Evolutionary conservation across 306 rosid genomes (phyloP), one percentile per base, ranked within the genome.

Genomic region (Quercus glauca): DNA sequence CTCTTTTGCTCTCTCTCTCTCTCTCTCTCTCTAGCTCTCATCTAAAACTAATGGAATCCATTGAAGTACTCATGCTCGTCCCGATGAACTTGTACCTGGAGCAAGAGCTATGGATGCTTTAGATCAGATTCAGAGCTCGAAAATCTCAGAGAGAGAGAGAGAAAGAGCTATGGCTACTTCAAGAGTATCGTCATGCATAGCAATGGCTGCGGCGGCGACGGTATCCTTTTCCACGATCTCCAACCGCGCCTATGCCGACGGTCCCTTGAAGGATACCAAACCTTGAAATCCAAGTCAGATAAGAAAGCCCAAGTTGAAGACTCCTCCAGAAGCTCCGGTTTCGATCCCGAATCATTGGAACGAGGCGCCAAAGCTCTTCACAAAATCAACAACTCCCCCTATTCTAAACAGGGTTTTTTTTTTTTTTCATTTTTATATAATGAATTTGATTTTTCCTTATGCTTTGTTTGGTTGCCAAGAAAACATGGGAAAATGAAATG

Each of bases 341-440:
- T 93, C 78, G 97, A 96, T 67, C 96, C 96, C 15, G 96, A 91
- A 73, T 78, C 93, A 35, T 82, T 93, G 64, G 99, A 96, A 80
- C 86, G 93, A 89, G 99, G 89, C 29, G 99, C 98, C 31, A 91
- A 89, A 79, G 97, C 99, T 82, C 91, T 91, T 60, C 90, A 96
- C 17, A 86, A 89, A 85, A 96, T 96, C 84, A 96, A 93, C 56
- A 83, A 76, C 67, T 91, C 96, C 69, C 70, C 90, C 28, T 41
- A 83, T 37, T 58, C 93, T 33, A 93, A 91, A 82, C 86, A 89
- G 97, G 98, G 91, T 23, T 5, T 12, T 55, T 37, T 6, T 20
- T 71, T 71, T 23, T 15, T 29, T 3, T 28, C 26, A 25, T 25
- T 25, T 25, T 25, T 25, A 25, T 25, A 25, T 25, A 25, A 25